These are phyloP conservation scores for Ceratocystis ficicola DNA, from an alignment of 2,329 filamentous ascomycete genomes.

Conservation along the genomic window DNA sequence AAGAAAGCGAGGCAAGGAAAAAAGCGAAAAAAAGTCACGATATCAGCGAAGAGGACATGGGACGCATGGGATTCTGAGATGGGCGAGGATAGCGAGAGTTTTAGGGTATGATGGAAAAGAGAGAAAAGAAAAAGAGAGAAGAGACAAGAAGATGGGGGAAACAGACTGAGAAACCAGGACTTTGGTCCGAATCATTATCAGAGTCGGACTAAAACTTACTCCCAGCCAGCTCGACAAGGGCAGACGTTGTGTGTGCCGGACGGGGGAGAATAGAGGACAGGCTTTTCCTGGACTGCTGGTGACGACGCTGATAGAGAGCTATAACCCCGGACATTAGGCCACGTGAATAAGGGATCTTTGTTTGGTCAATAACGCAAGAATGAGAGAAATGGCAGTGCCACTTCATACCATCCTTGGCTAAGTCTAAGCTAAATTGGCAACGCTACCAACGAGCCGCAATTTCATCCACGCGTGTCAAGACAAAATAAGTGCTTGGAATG, in stretches of 20 bases:
- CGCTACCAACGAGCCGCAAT: neutral
- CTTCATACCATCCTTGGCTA: neutral
- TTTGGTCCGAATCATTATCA: neutral
- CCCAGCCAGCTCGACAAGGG: constrained; percentile 6
- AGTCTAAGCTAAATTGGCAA: neutral
- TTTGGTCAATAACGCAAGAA: too few species aligned
- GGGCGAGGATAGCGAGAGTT: neutral
- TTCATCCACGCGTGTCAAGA: neutral
- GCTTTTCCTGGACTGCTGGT: neutral
- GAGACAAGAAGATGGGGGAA: neutral
- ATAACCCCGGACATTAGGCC: neutral
- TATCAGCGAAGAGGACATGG: neutral
- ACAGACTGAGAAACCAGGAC: neutral
- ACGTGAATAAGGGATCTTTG: neutral
- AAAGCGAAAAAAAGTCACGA: neutral
- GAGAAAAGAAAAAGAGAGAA: neutral
- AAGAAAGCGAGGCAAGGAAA: neutral
- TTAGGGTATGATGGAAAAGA: neutral
- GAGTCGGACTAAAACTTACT: neutral
- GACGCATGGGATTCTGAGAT: neutral
- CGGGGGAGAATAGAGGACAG: neutral
- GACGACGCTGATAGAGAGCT: neutral
- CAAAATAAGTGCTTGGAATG: neutral
- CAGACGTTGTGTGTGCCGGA: neutral
- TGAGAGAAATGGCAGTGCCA: too few species aligned